Base-by-base conservation (phyloP, 768 basidiomycete genomes). In the Mycena latifolia region DNA sequence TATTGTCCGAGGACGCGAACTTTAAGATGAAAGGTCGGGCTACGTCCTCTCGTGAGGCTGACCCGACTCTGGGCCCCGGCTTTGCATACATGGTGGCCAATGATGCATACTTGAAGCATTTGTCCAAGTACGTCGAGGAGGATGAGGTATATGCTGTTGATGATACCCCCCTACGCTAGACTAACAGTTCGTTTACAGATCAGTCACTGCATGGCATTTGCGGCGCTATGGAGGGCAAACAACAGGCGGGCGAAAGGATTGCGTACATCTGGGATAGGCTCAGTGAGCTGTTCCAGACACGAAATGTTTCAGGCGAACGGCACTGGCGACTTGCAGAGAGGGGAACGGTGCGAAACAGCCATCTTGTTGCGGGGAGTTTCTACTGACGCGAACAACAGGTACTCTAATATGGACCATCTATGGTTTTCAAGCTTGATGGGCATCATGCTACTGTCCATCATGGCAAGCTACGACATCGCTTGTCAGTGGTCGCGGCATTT, bases 1-100 rank as follows among this genome's bases (percentile, higher is more conserved):
- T 72, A 14, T 10, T 75, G 0, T 67, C 62, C 4, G 47, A 69
- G 3, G 69, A 74, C 22, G 60, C 67, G 0, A 74, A 74, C 33
- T 75, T 74, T 52, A 61, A 67, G 5, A 55, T 73, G 37, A 68
- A 65, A 27, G 35, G 62, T 22, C 55, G 50, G 8, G 47, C 12
- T 24, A 45, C 59, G 0, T 73, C 72, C 2, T 64, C 43, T 2
- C 41, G 41, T 3, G 41, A 43, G 41, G 41, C 14, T 6, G 41
- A 43, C 41, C 41, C 41, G 5, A 43, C 20, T 3, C n/a, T 43
- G 41, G 41, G 41, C 6, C 41, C 20, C 2, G 41, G 41, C 4
- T 43, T 43, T n/a, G 41, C 41, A 4, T 43, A 43, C 11, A 43
- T 43, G 41, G 41, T 43, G 18, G 41, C 41, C 6, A 43, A 14